Evolutionary conservation across 345 rosid genomes (phyloP), one percentile per base, ranked within the genome.

Genomic region (Punica granatum): DNA sequence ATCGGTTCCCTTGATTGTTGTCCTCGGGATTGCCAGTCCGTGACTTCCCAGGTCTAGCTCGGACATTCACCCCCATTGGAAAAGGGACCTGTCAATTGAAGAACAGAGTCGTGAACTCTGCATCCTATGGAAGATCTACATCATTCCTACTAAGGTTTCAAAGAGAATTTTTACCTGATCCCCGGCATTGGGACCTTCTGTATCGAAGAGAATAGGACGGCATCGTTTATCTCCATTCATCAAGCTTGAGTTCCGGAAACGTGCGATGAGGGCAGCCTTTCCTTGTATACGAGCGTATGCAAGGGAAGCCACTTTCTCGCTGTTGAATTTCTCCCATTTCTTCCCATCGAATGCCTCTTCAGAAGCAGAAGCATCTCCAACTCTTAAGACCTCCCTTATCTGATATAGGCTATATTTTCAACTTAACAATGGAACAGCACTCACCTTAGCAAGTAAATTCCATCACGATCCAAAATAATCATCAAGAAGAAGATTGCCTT

Each of bases 291-390:
- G 90, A 59, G 81, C 95, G 70, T 86, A 88, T 21, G 95, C 88
- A 64, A 86, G 81, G 23, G 83, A 81, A 72, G 95, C 95, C 31
- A 86, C 89, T 75, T 88, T 88, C 60, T 86, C 87, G 16, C 91
- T 88, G 70, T 88, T 88, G 84, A 88, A 88, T 67, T 88, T 88
- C 74, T 86, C 91, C 95, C 95, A 88, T 68, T 86, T 88, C 85
- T 86, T 88, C 43, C 95, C 91, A 69, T 84, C 81, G 67, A 88
- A 86, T 31, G 88, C 78, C 95, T 86, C 68, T 60, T 65, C 26
- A 44, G 21, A 62, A 68, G 64, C 44, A 10, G 48, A 63, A 41
- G 26, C 61, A n/a, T 62, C 21, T 46, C 42, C 59, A 33, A 51
- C 21, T 32, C 60, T 23, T n/a, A 59, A 13, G 13, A 8, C 25